Base-by-base conservation (phyloP, 768 basidiomycete species). In the Pleurotus ostreatus region DNA sequence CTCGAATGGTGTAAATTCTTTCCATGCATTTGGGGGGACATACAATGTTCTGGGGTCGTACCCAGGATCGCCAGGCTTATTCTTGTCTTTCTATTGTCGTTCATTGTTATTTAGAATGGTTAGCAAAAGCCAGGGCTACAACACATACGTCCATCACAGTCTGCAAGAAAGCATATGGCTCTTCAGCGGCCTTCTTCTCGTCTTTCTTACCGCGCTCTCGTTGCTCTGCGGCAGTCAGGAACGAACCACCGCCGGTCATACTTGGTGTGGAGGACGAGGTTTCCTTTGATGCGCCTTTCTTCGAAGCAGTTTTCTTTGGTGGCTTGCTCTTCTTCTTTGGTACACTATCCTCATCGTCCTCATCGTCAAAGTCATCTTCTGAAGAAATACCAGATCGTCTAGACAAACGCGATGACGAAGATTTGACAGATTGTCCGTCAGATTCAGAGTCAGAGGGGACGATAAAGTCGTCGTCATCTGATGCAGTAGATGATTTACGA, bases 1-100 rank as follows among this genome's bases (percentile, higher is more conserved):
- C 73, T 99, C 97, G 66, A 99, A 99, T 0, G 95, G 94, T 2
- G 94, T 96, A 64, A 99, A 96, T 0, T 76, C 74, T 23, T 76
- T 74, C 93, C 94, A 96, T 0, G 85, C 84, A 43, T 74, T 79
- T 25, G 78, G 70, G 0, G 95, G 95, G 52, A 99, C 81, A 65
- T 79, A 82, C 30, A 98, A 69, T 0, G 97, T 97, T 48, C 95
- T 77, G 5, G 92, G 92, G 64, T 99, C 96, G 63, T 98, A 98
- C 12, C 87, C 83, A 0, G 88, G 84, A 59, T 96, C 82, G n/a
- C 82, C 84, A 22, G 92, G 91, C 55, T 80, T 75, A 49, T 82
- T 76, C 1, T 86, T 82, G 62, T 97, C 92, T 78, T 89, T 94
- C 92, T 94, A 60, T 46, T 54, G 8, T 55, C 30, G 58, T 34